Conservation (phyloP, 345 rosid genomes). For the Capsella bursapastoris region DNA sequence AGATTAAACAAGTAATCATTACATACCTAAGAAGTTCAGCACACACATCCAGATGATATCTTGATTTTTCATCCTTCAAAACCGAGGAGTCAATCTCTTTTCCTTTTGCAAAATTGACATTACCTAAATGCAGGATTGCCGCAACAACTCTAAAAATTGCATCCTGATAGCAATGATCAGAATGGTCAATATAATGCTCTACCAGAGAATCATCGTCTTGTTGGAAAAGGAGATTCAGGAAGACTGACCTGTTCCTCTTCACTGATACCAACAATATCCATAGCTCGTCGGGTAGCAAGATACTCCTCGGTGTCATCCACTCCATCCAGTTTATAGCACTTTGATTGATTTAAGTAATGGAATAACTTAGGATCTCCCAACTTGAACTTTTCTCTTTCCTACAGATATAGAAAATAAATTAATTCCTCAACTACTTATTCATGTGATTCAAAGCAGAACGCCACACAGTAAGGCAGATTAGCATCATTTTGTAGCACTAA, state of each 20-base stretch:
- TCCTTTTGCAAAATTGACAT: constrained; percentile 91
- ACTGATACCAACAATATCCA: constrained; percentile 97
- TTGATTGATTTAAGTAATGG: constrained; percentile 93
- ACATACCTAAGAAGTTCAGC: constrained; percentile 92
- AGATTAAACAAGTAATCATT: constrained; percentile 28
- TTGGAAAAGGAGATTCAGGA: constrained; percentile 28
- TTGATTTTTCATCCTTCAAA: constrained; percentile 86
- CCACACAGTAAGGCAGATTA: constrained; percentile 24
- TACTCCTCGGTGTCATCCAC: constrained; percentile 89
- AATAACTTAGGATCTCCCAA: constrained; percentile 70
- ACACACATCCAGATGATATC: constrained; percentile 76
- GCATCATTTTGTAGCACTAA: constrained; percentile 29
- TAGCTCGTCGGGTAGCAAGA: constrained; percentile 96
- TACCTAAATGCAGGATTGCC: constrained; percentile 93
- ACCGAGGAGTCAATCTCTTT: constrained; percentile 89
- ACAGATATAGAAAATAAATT: constrained; percentile 36
- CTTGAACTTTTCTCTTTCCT: constrained; percentile 87
- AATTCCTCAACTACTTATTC: constrained; percentile 25
- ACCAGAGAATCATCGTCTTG: constrained; percentile 29
- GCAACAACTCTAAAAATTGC: constrained; percentile 97
- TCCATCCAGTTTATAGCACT: constrained; percentile 81
- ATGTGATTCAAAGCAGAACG: constrained; percentile 21
- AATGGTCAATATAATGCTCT: constrained; percentile 32
- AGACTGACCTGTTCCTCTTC: constrained; percentile 93
- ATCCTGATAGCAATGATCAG: constrained; percentile 62